Evolutionary conservation across 2,329 filamentous ascomycete species (phyloP).

Genomic region (Orbilia blumenaviensis): DNA sequence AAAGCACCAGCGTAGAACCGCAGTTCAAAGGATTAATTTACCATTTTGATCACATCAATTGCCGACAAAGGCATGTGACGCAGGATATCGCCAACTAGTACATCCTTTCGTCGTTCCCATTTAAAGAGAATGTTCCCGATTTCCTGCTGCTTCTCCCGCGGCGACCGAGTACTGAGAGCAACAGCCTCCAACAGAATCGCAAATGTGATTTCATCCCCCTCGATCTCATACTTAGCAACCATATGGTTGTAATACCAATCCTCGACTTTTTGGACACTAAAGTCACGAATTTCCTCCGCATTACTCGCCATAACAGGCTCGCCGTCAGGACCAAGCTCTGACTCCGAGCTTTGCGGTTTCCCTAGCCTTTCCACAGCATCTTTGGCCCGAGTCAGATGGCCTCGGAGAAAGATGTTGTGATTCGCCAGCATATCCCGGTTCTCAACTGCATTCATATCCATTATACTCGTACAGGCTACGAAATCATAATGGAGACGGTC

Average conservation of each 20-base stretch:
- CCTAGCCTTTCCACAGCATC: slow-evolving; percentile 13
- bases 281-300: slow-evolving; percentile 15
- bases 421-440: slow-evolving; percentile 24
- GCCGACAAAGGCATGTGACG: slow-evolving; percentile 26
- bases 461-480: slow-evolving; percentile 24
- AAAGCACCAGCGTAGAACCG: background rate
- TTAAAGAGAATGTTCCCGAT: slow-evolving; percentile 41
- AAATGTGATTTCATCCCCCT: slow-evolving; percentile 38
- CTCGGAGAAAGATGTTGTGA: slow-evolving; percentile 48
- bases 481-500: slow-evolving; percentile 48
- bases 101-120: slow-evolving; percentile 27
- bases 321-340: background rate
- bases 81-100: slow-evolving; percentile 37
- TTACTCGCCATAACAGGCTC: background rate
- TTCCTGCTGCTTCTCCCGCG: slow-evolving; percentile 23
- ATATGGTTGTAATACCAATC: slow-evolving; percentile 47
- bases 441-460: background rate
- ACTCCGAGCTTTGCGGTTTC: background rate
- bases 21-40: background rate
- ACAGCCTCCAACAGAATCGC: slow-evolving; percentile 43
- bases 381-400: slow-evolving; percentile 23
- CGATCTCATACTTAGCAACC: slow-evolving; percentile 20
- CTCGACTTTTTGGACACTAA: slow-evolving; percentile 35
- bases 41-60: slow-evolving; percentile 32
- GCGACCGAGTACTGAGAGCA: slow-evolving; percentile 15